Percentiles rank a stretch among this genome's conserved stretches.
Conservation (phyloP, 371 early-diverging fungal genomes). For the Syncephalastrum contaminatum region DNA sequence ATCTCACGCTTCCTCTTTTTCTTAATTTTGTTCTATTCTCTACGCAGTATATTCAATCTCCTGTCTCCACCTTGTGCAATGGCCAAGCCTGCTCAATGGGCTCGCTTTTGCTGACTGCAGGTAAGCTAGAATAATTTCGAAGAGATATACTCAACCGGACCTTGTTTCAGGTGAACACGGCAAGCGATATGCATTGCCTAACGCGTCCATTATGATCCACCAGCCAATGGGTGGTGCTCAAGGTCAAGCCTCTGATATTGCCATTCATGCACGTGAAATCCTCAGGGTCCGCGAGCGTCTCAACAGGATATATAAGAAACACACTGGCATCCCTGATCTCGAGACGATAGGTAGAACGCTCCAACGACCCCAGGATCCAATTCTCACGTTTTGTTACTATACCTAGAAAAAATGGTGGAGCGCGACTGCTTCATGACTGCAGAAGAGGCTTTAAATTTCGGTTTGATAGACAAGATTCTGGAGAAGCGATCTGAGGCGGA, state of each 20-base stretch:
- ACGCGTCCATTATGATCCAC: constrained; percentile 96
- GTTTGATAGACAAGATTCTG: constrained; percentile 86
- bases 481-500: constrained; percentile 51
- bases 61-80: constrained; percentile 92
- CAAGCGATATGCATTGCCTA: constrained; percentile 85
- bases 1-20: constrained; percentile 3
- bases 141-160: not conserved
- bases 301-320: constrained; percentile 85
- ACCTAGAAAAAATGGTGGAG: constrained; percentile 80
- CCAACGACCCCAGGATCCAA: not conserved
- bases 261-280: constrained; percentile 96
- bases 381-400: not conserved
- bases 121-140: constrained; percentile 27
- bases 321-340: constrained; percentile 79
- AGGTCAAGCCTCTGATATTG: constrained; percentile 97
- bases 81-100: constrained; percentile 99
- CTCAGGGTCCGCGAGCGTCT: constrained; percentile 83
- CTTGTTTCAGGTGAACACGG: constrained; percentile 72
- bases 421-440: constrained; percentile 95
- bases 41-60: constrained; percentile 86
- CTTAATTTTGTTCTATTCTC: constrained; percentile 8
- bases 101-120: constrained; percentile 88
- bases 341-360: constrained; percentile 72
- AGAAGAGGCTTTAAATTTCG: constrained; percentile 89
- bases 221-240: constrained; percentile 96